Base-by-base conservation (phyloP, 805 yeast species). In the Hanseniaspora vineae region DNA sequence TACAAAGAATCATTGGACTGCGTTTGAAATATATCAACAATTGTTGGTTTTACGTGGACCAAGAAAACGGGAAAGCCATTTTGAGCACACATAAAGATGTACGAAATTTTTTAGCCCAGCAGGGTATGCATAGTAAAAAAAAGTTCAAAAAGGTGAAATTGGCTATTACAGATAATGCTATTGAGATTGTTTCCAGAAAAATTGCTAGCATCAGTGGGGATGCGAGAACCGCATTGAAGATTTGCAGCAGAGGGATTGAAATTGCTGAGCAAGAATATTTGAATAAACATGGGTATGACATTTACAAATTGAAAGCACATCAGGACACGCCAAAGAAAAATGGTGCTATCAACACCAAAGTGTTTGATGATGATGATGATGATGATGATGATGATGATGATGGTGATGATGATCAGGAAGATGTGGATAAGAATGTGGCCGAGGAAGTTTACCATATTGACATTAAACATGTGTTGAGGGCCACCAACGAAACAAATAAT, bases 131-230 rank as follows among this genome's bases (percentile, higher is more conserved):
- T 4, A 42, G 44, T 23, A 42, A 43, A 6, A 44, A 50, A 6
- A 49, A 55, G 17, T 52, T 55, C 17, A 60, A 55, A 54, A 65
- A 56, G 59, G 58, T 66, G 31, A 56, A 60, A 51, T 46, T 71
- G 46, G 58, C 60, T 42, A 61, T 71, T 51, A 74, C 73, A 45
- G 68, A 72, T 18, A 95, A 84, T 58, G 96, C 98, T 0, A 77
- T 89, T 53, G 90, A 83, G 50, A 88, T 84, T 68, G 96, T 96
- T 0, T 78, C 96, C 1, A 75, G 97, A 64, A 89, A 88, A 62
- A 94, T 92, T 42, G 96, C 97, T 5, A 79, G 92, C 65, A 97
- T 92, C 2, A 84, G 94, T 60, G 98, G 99, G 50, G 99, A 92
- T 69, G 98, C 97, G 1, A 72, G 99, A 57, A 70, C 97, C 50